phyloP scores from a whole-genome alignment of 1,284 basidiomycete species.

The Inonotus hispidus region DNA sequence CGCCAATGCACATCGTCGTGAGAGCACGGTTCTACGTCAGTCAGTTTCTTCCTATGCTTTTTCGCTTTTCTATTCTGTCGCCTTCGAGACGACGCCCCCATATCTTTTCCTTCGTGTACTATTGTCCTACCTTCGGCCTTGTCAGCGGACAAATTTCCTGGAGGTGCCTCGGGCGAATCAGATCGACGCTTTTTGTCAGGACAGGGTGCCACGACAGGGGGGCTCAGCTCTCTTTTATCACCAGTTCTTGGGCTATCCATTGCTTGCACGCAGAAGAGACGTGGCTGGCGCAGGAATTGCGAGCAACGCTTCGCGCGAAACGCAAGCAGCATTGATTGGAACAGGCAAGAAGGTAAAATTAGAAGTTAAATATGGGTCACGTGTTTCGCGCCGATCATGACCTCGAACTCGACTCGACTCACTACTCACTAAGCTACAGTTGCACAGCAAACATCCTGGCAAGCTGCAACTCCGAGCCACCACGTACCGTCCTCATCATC shows the following conservation, averaged over 20 bases:
- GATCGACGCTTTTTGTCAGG: conserved; percentile 11
- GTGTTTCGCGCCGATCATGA: background rate
- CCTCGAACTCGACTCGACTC: background rate
- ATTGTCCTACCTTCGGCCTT: background rate
- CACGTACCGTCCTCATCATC: background rate
- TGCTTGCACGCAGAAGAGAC: background rate
- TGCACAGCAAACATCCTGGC: too few relatives aligned
- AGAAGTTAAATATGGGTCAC: background rate
- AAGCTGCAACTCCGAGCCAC: background rate
- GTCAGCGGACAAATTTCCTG: background rate
- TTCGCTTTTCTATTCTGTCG: conserved; percentile 16
- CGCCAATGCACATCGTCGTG: conserved; percentile 70
- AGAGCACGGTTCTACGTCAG: conserved; percentile 58
- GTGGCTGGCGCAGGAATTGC: background rate
- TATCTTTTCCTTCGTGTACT: background rate
- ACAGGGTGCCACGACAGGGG: background rate
- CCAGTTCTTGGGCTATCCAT: conserved; percentile 11
- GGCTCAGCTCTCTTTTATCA: conserved; percentile 14
- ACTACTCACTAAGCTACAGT: background rate
- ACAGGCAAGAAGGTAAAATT: background rate
- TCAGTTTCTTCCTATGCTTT: conserved; percentile 23
- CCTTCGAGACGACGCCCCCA: background rate
- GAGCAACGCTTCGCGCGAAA: background rate
- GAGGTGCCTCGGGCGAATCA: conserved; percentile 1
- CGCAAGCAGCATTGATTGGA: conserved; percentile 4